Base-by-base conservation (phyloP, 2,329 filamentous ascomycete species). In the Madurella fahalii region DNA sequence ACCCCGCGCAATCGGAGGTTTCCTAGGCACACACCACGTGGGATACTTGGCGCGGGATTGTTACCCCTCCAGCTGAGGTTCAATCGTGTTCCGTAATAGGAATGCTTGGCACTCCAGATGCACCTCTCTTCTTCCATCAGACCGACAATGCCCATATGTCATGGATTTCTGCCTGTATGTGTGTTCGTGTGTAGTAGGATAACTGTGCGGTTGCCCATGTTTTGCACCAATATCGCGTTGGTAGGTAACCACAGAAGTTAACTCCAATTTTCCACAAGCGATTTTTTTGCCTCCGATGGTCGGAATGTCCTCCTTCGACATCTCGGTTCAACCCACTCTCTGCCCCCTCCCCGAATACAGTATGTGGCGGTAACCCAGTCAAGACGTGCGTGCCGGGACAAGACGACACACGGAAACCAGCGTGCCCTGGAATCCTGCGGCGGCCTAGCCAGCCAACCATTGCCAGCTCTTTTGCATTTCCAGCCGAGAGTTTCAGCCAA, bases 211-310 rank as follows among this genome's bases (percentile, higher is more conserved):
- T 37, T 25, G 25, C 25, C 25, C 25, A 25, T 25, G 25, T 25
- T 25, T 25, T 25, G 25, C 7, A 4, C 7, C 7, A 25, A 25
- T 25, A 7, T 25, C 7, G 7, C 25, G 3, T 7, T 25, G 25
- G 7, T 25, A 25, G 25, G 4, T 25, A 25, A 7, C 25, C 7
- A 37, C 34, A 37, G 11, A 12, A 15, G 9, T 37, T 37, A 34
- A 41, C 47, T 39, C 52, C 47, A 54, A 47, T 37, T 50, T 54
- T 50, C 46, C 32, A 16, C 39, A 15, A 11, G 9, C 13, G 34
- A 32, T 40, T 52, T 50, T 50, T 50, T 53, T n/a, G 39, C 45
- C 58, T 59, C 57, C 57, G 57, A 57, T 54, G 13, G 16, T 59
- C 57, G 57, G 57, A 54, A 48, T 52, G 17, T 4, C 17, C 34